Conservation (phyloP, 1,139 yeast genomes). For the Yamadazyma triangularis region DNA sequence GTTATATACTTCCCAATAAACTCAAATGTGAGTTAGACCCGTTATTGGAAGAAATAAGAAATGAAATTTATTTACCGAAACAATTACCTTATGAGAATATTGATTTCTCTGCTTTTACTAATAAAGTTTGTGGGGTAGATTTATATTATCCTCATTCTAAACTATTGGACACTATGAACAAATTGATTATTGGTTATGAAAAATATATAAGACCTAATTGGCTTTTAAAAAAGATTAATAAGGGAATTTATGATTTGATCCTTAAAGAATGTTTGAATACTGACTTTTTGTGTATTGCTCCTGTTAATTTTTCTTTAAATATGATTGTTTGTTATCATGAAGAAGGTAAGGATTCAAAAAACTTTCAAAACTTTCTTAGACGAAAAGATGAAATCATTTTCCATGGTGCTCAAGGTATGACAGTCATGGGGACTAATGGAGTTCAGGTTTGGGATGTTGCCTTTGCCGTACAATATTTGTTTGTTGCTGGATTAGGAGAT, state of each 20-base stretch:
- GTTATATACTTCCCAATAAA: slow-evolving; percentile 65
- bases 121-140: slow-evolving; percentile 88
- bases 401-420: slow-evolving; percentile 87
- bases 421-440: slow-evolving; percentile 96
- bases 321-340: slow-evolving; percentile 63
- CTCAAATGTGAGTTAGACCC: slow-evolving; percentile 60
- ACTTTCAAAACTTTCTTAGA: slow-evolving; percentile 50
- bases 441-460: slow-evolving; percentile 98
- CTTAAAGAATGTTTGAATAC: slow-evolving; percentile 77
- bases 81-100: slow-evolving; percentile 59
- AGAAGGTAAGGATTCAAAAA: slow-evolving; percentile 66
- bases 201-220: slow-evolving; percentile 65
- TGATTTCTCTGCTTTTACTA: slow-evolving; percentile 66
- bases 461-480: slow-evolving; percentile 79
- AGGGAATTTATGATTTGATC: slow-evolving; percentile 57
- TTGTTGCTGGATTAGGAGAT: slow-evolving; percentile 75
- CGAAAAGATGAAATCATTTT: slow-evolving; percentile 76
- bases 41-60: slow-evolving; percentile 56
- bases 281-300: slow-evolving; percentile 83
- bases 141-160: slow-evolving; percentile 88
- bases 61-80: slow-evolving; percentile 61
- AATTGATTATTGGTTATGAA: slow-evolving; percentile 59
- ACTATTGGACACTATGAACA: slow-evolving; percentile 61
- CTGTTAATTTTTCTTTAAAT: slow-evolving; percentile 84
- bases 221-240: slow-evolving; percentile 53